A percentile compares a stretch with the other conserved stretches of the same genome.
Evolutionary conservation across 371 early-diverging fungal species (phyloP).

Genomic region (Aphelidium insulamus): DNA sequence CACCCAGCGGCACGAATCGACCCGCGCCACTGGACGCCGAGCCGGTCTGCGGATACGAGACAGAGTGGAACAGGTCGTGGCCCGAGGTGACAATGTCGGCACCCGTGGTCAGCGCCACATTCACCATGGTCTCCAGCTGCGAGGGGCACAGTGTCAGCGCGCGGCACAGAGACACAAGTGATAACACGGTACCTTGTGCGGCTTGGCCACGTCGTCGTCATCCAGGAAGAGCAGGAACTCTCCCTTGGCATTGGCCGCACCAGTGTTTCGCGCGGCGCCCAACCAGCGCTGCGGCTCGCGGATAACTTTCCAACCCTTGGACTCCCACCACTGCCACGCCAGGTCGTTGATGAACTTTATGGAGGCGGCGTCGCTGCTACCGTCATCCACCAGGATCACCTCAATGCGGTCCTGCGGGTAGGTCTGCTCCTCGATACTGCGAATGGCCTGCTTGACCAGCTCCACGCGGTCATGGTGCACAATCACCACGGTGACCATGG

Average conservation of each 20-base stretch:
- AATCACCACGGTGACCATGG: conserved; percentile 1
- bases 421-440: not conserved
- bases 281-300: conserved; percentile 10
- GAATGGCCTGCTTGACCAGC: conserved; percentile 1
- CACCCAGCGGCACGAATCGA: conserved; percentile 9
- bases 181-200: too few relatives aligned
- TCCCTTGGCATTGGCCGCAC: conserved; percentile 11
- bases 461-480: not conserved
- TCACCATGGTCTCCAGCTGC: conserved; percentile 11
- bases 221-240: conserved; percentile 12
- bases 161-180: too few relatives aligned
- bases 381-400: conserved; percentile 13
- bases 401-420: conserved; percentile 7
- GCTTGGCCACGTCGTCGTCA: conserved; percentile 13
- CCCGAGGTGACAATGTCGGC: conserved; percentile 13
- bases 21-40: conserved; percentile 1
- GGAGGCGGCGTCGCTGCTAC: conserved; percentile 7
- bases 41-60: too few relatives aligned
- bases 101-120: conserved; percentile 10
- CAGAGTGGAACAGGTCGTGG: conserved; percentile 13
- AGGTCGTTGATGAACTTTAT: conserved; percentile 8
- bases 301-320: conserved; percentile 12
- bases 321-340: conserved; percentile 13
- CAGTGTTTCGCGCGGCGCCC: conserved; percentile 12
- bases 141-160: too few relatives aligned